phyloP scores from a whole-genome alignment of 2,329 filamentous ascomycete genomes.

The Fusarium duplospermum region DNA sequence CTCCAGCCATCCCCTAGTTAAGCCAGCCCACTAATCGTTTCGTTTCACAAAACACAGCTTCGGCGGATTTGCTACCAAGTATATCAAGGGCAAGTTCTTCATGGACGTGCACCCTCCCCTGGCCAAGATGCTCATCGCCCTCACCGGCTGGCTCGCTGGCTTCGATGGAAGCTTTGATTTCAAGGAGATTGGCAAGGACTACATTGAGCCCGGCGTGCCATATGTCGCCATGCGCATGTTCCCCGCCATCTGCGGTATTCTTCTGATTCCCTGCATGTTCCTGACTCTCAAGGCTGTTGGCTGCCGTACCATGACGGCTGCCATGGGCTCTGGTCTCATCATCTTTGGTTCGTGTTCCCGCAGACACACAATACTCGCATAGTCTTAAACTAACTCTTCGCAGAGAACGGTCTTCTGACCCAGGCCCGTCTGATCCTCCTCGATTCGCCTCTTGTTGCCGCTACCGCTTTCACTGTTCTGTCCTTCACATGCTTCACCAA shows the following conservation, averaged over 20 bases:
- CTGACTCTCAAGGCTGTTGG: slow-evolving; percentile 91
- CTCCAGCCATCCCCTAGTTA: not conserved
- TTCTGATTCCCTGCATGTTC: slow-evolving; percentile 93
- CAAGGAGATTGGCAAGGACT: slow-evolving; percentile 99
- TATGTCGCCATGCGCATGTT: slow-evolving; percentile 98
- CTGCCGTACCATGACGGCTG: slow-evolving; percentile 86
- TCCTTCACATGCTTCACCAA: slow-evolving; percentile 95
- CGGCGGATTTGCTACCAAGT: slow-evolving; percentile 97
- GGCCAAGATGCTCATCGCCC: slow-evolving; percentile 94
- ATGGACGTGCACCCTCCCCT: slow-evolving; percentile 99
- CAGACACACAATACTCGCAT: not conserved
- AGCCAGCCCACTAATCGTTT: slow-evolving; percentile 26
- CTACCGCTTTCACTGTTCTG: slow-evolving; percentile 90
- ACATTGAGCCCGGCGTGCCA: slow-evolving; percentile 91
- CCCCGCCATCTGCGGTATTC: slow-evolving; percentile 87
- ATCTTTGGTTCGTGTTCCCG: slow-evolving; percentile 79
- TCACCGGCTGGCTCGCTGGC: slow-evolving; percentile 93
- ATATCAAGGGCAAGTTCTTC: slow-evolving; percentile 99
- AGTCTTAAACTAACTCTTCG: slow-evolving; percentile 43
- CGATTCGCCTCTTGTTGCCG: slow-evolving; percentile 93
- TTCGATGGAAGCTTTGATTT: slow-evolving; percentile 98
- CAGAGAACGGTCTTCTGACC: slow-evolving; percentile 94
- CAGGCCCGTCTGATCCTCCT: slow-evolving; percentile 96
- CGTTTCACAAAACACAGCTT: slow-evolving; percentile 69
- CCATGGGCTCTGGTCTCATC: slow-evolving; percentile 85